These are phyloP conservation scores for Phytophthora pinifolia DNA, from an alignment of 352 stramenopile species.

Conservation along the genomic window DNA sequence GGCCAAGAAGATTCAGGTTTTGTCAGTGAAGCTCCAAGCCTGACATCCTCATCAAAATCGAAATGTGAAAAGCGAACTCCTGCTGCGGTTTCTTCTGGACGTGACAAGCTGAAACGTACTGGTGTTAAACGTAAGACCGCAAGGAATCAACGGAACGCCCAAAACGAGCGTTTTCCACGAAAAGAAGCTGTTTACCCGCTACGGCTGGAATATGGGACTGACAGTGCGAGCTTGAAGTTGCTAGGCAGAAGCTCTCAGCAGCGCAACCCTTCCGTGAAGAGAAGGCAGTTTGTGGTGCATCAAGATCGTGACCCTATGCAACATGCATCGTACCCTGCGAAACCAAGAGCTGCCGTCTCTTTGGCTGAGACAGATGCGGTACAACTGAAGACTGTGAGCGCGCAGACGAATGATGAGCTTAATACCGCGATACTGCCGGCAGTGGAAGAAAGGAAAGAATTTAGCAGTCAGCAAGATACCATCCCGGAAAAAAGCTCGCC, in stretches of 20 bases:
- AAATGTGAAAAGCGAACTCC: not conserved
- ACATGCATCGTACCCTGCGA: not conserved
- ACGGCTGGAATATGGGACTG: slow-evolving; percentile 20
- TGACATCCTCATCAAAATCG: not conserved
- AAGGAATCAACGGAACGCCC: slow-evolving; percentile 1
- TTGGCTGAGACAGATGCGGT: not conserved
- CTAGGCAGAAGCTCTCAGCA: slow-evolving; percentile 17
- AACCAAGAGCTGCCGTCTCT: not conserved
- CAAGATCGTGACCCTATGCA: not conserved
- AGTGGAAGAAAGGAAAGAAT: slow-evolving; percentile 3
- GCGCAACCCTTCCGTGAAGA: slow-evolving; percentile 22
- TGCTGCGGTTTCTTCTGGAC: not conserved
- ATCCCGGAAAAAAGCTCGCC: slow-evolving; percentile 19
- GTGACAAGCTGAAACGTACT: not conserved
- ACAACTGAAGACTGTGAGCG: slow-evolving; percentile 16
- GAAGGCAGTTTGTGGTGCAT: slow-evolving; percentile 23
- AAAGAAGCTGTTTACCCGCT: slow-evolving; percentile 24
- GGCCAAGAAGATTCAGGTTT: not conserved
- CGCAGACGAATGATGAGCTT: slow-evolving; percentile 17
- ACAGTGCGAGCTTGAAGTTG: slow-evolving; percentile 25
- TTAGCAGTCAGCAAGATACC: not conserved
- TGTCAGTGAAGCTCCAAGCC: slow-evolving; percentile 1
- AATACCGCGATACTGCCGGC: not conserved
- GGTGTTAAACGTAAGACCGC: slow-evolving; percentile 1
- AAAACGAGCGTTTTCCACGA: not conserved